Percentiles rank a stretch among this genome's conserved stretches.
Conservation (phyloP, 106 monocot genomes). For the Allium cepa region DNA sequence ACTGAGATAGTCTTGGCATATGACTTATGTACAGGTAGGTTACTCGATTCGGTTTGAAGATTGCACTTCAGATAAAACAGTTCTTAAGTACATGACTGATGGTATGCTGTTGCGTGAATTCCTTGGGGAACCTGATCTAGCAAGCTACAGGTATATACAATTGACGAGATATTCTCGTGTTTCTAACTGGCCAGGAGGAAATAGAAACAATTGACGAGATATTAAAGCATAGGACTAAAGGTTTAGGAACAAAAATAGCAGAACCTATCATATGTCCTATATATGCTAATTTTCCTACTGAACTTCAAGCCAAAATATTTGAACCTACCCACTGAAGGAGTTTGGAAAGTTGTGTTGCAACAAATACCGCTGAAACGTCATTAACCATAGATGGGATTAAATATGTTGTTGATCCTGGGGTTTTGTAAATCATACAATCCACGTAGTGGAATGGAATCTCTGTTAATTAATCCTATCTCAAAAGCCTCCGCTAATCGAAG, state of each 20-base stretch:
- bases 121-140: constrained; percentile 92
- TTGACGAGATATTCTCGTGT: constrained; percentile 81
- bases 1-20: too few relatives aligned
- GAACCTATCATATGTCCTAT: constrained; percentile 94
- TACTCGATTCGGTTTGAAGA: constrained; percentile 99
- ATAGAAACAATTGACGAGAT: constrained; percentile 83
- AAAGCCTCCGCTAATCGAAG: constrained; percentile 94
- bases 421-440: constrained; percentile 92
- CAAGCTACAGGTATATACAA: constrained; percentile 60
- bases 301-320: constrained; percentile 85
- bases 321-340: constrained; percentile 76
- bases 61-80: constrained; percentile 89
- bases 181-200: constrained; percentile 81
- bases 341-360: constrained; percentile 87
- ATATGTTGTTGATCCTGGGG: constrained; percentile 95
- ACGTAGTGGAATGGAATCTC: constrained; percentile 87
- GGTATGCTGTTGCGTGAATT: constrained; percentile 95
- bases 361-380: constrained; percentile 96
- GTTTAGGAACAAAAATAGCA: constrained; percentile 73
- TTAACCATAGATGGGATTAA: constrained; percentile 92
- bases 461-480: constrained; percentile 76
- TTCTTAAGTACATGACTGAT: constrained; percentile 94
- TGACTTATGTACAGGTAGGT: constrained; percentile 53
- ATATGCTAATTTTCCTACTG: constrained; percentile 85
- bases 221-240: constrained; percentile 62